phyloP scores from a whole-genome alignment of 2,329 filamentous ascomycete genomes.

The Fusarium marasasianum region DNA sequence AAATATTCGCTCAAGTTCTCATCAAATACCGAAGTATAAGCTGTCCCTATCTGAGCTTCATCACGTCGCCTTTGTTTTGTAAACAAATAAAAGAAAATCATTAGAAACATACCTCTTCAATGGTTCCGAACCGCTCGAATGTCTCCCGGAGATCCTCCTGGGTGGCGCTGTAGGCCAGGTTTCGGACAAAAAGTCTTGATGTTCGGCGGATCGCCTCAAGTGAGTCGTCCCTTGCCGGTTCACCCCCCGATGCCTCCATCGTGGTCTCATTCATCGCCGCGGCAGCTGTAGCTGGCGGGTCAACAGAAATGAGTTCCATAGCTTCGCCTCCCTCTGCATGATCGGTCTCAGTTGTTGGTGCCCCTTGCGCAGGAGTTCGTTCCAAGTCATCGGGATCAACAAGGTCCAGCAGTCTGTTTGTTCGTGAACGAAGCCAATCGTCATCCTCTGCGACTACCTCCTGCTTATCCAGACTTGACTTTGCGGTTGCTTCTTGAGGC shows the following conservation, averaged over 20 bases:
- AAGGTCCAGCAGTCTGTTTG: constrained; percentile 85
- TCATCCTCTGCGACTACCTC: constrained; percentile 71
- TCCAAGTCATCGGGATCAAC: constrained; percentile 75
- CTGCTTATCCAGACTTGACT: constrained; percentile 36
- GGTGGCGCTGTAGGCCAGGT: constrained; percentile 82
- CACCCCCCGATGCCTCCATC: constrained; percentile 36
- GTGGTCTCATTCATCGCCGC: constrained; percentile 41
- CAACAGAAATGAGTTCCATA: constrained; percentile 20
- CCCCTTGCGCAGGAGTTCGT: constrained; percentile 32
- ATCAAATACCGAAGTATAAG: constrained; percentile 95
- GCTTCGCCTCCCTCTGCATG: constrained; percentile 28
- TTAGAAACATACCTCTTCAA: constrained; percentile 82
- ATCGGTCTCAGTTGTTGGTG: constrained; percentile 17
- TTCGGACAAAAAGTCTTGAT: constrained; percentile 85
- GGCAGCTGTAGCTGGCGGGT: constrained; percentile 25
- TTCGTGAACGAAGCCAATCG: constrained; percentile 92
- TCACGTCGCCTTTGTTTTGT: constrained; percentile 66
- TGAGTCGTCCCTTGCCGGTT: constrained; percentile 42
- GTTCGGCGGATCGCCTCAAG: constrained; percentile 69
- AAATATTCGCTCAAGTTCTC: constrained; percentile 93
- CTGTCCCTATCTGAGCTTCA: constrained; percentile 99
- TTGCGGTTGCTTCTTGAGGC: constrained; percentile 33
- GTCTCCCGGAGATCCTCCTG: constrained; percentile 79
- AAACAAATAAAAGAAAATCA: constrained; percentile 21
- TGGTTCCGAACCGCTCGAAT: constrained; percentile 76